These are phyloP conservation scores for Cinchona pubescens DNA, from an alignment of 257 asterid genomes.

Conservation along the genomic window DNA sequence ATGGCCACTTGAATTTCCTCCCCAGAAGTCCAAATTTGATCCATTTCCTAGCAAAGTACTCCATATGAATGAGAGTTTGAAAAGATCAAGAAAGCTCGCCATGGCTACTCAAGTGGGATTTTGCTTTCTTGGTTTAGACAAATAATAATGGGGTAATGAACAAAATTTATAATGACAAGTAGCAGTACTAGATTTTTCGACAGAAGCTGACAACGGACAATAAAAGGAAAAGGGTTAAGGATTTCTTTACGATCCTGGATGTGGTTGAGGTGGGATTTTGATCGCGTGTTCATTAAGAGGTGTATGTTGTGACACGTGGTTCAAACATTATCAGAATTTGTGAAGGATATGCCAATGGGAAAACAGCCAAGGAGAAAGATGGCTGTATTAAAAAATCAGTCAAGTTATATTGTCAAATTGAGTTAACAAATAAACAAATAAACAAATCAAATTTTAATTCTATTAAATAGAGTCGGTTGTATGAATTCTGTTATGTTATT, in stretches of 20 bases:
- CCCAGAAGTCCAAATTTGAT: constrained; percentile 18
- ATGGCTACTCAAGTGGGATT: not conserved
- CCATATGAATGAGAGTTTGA: constrained; percentile 45
- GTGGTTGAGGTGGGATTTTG: no score
- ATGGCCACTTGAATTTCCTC: constrained; percentile 13
- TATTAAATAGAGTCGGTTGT: no score
- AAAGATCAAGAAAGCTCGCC: constrained; percentile 24
- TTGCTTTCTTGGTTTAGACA: not conserved
- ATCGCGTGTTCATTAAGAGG: constrained; percentile 6
- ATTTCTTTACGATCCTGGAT: no score
- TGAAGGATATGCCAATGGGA: not conserved
- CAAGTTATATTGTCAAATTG: no score
- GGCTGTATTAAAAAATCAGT: no score
- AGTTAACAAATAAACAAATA: no score
- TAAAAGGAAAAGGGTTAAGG: no score
- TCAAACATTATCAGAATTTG: constrained; percentile 11
- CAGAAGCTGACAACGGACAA: not conserved
- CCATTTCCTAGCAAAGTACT: constrained; percentile 33
- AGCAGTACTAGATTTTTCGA: not conserved
- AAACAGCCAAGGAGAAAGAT: not conserved
- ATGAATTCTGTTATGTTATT: no score
- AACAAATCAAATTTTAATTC: no score
- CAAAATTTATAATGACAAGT: not conserved
- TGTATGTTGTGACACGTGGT: constrained; percentile 15
- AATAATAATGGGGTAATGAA: not conserved